A percentile compares a stretch with the other conserved stretches of the same genome.
Evolutionary conservation across 2,329 filamentous ascomycete species (phyloP).

Genomic region (Fusarium sambucinum): DNA sequence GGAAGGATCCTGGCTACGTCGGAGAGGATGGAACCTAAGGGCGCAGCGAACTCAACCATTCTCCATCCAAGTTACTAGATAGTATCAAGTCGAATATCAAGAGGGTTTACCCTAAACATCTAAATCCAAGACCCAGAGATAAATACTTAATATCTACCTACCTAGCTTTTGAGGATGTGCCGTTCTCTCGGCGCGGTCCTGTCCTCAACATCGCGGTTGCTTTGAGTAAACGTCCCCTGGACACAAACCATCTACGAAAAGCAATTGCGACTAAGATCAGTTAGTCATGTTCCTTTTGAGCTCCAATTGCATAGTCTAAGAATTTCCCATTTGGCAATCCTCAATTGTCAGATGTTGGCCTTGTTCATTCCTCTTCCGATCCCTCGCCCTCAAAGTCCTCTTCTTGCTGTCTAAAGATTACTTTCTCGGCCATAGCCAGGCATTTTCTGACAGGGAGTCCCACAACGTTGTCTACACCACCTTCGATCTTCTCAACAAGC

Average conservation of each 20-base stretch:
- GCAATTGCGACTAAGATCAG: background rate
- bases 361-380: slow-evolving; percentile 54
- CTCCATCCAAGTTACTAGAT: background rate
- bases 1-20: slow-evolving; percentile 34
- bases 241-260: background rate
- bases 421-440: slow-evolving; percentile 86
- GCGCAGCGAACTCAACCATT: background rate
- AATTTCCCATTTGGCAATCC: slow-evolving; percentile 9
- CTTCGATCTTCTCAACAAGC: slow-evolving; percentile 89
- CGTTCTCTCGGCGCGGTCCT: background rate
- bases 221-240: background rate
- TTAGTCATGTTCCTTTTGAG: background rate
- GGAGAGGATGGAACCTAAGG: background rate
- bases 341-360: background rate
- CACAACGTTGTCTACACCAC: slow-evolving; percentile 92
- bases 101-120: background rate
- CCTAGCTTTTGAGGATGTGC: background rate
- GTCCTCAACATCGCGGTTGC: background rate
- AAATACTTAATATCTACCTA: too few species aligned
- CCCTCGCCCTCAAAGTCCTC: slow-evolving; percentile 66
- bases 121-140: background rate
- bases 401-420: slow-evolving; percentile 80
- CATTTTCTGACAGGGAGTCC: slow-evolving; percentile 85
- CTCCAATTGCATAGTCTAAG: slow-evolving; percentile 6
- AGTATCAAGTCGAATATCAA: background rate